phyloP scores from a whole-genome alignment of 306 rosid genomes.

The Cucurbita ficifolia region DNA sequence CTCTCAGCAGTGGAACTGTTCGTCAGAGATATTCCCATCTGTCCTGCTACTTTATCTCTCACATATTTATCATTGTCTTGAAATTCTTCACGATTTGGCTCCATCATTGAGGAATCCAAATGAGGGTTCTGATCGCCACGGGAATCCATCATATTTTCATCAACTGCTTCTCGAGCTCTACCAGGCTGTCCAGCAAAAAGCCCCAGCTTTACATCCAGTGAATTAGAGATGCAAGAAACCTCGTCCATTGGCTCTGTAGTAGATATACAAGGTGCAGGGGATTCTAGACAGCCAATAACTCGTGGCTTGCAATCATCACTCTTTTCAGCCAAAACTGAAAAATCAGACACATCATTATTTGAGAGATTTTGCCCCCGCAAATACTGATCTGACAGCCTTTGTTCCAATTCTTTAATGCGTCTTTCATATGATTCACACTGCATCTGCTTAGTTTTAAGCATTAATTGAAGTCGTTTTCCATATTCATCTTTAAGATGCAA shows the following conservation, averaged over 20 bases:
- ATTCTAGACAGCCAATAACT: slow-evolving; percentile 27
- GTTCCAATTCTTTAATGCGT: slow-evolving; percentile 90
- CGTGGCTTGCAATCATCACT: slow-evolving; percentile 33
- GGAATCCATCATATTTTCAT: slow-evolving; percentile 93
- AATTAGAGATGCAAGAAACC: slow-evolving; percentile 80
- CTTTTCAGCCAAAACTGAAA: slow-evolving; percentile 39
- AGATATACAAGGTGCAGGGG: slow-evolving; percentile 37
- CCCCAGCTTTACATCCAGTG: slow-evolving; percentile 64
- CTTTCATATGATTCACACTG: slow-evolving; percentile 78
- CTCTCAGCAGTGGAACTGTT: slow-evolving; percentile 96
- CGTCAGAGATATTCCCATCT: slow-evolving; percentile 67
- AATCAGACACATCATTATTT: slow-evolving; percentile 27
- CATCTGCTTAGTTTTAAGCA: slow-evolving; percentile 67
- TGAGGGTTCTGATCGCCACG: slow-evolving; percentile 56
- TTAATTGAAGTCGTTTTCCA: slow-evolving; percentile 50
- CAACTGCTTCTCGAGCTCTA: slow-evolving; percentile 55
- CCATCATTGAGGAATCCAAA: slow-evolving; percentile 79
- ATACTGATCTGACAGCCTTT: slow-evolving; percentile 67
- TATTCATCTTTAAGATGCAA: slow-evolving; percentile 84
- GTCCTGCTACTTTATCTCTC: slow-evolving; percentile 48
- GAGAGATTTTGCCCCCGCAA: slow-evolving; percentile 49
- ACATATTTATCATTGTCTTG: slow-evolving; percentile 39
- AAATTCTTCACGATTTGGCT: slow-evolving; percentile 58
- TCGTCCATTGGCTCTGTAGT: slow-evolving; percentile 84
- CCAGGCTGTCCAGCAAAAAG: slow-evolving; percentile 36